Percentiles rank a stretch among this genome's conserved stretches.
Evolutionary conservation across 2,329 filamentous ascomycete genomes (phyloP).

Genomic region (Chaetomium globosum): DNA sequence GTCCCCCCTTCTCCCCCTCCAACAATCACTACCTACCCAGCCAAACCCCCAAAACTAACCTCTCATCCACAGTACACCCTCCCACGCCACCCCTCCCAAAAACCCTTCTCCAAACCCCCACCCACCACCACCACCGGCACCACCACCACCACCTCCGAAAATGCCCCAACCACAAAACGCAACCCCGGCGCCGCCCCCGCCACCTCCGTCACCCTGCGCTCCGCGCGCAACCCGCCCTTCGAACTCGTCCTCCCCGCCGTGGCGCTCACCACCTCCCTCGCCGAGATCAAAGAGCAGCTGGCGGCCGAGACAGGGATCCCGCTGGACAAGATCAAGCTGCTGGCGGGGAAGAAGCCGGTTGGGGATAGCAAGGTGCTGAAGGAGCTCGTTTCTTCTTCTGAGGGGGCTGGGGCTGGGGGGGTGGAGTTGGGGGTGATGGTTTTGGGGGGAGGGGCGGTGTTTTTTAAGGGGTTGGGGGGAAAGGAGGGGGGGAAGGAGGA

Average conservation of each 20-base stretch:
- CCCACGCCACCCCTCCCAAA: constrained; percentile 28
- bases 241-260: constrained; percentile 69
- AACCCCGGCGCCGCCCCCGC: constrained; percentile 3
- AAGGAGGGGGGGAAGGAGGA: constrained; percentile 30
- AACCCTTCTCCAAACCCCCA: constrained; percentile 28
- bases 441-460: constrained; percentile 64
- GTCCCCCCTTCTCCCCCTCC: constrained; percentile 37
- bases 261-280: constrained; percentile 68
- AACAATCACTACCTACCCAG: not conserved
- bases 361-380: constrained; percentile 74
- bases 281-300: constrained; percentile 75
- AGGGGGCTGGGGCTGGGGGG: constrained; percentile 52
- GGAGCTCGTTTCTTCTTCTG: constrained; percentile 59
- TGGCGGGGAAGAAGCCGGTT: constrained; percentile 86
- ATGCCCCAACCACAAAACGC: not conserved
- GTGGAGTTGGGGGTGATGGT: constrained; percentile 89
- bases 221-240: constrained; percentile 71
- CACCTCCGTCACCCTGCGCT: constrained; percentile 20
- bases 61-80: constrained; percentile 31
- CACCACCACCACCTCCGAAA: not conserved
- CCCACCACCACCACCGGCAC: constrained; percentile 14
- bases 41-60: not conserved
- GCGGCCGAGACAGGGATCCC: constrained; percentile 64
- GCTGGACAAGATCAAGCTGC: constrained; percentile 79
- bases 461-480: constrained; percentile 37